phyloP scores from a whole-genome alignment of 148 eudicot species.

The Selenicereus undatus region DNA sequence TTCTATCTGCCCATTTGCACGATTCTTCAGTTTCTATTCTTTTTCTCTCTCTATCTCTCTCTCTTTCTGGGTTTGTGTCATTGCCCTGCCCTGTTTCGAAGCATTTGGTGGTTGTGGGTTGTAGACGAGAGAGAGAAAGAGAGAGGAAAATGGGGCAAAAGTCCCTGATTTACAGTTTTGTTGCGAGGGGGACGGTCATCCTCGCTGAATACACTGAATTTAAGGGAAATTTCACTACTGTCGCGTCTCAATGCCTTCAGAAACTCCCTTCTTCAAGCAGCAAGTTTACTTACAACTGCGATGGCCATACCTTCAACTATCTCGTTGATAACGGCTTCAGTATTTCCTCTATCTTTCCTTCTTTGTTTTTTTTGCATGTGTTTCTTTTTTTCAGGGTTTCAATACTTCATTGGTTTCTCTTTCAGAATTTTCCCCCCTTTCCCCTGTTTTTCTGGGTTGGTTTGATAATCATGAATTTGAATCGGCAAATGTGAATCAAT shows the following conservation, averaged over 20 bases:
- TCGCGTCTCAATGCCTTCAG: constrained; percentile 64
- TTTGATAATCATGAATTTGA: not conserved
- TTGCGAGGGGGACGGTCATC: constrained; percentile 1
- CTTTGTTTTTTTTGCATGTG: not conserved
- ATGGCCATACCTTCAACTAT: constrained; percentile 5
- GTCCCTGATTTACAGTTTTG: constrained; percentile 6
- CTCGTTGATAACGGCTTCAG: constrained; percentile 31
- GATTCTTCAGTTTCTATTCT: not conserved
- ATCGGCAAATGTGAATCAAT: not conserved
- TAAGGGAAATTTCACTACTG: constrained; percentile 48
- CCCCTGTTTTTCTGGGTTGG: not conserved
- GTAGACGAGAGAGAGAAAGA: not conserved
- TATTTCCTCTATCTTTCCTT: constrained; percentile 1
- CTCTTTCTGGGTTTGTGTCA: not conserved
- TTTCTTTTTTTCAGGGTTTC: not conserved
- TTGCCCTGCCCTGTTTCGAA: not conserved
- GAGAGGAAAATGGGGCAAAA: constrained; percentile 3
- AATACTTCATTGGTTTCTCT: not conserved
- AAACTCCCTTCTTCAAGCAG: constrained; percentile 52
- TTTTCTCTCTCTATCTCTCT: not conserved
- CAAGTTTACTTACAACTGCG: constrained; percentile 5
- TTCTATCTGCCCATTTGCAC: not conserved
- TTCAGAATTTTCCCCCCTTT: not conserved
- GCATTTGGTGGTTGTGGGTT: not conserved
- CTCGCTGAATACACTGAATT: constrained; percentile 46